A percentile compares a stretch with the other conserved stretches of the same genome.
Conservation (phyloP, 139 green algal species). For the Chlamydomonas incerta region DNA sequence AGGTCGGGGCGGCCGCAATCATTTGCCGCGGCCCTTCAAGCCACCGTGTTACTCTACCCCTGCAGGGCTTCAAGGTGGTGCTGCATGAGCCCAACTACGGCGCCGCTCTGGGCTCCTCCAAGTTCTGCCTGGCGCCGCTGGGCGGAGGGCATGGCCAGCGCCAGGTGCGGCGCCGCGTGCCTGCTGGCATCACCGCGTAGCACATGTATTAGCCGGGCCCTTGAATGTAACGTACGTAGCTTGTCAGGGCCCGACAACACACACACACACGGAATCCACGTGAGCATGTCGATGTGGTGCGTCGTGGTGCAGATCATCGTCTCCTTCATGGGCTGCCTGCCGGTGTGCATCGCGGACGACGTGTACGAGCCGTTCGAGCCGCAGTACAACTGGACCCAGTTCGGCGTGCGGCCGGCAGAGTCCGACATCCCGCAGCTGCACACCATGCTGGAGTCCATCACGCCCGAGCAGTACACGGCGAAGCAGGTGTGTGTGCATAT, state of each 20-base stretch:
- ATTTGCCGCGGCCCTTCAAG: no score
- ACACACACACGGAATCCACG: no score
- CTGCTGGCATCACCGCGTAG: no score
- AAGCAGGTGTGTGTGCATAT: slow-evolving; percentile 42
- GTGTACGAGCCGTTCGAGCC: slow-evolving; percentile 55
- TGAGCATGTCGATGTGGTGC: no score
- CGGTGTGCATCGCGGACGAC: slow-evolving; percentile 44
- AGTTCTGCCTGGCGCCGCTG: slow-evolving; percentile 41
- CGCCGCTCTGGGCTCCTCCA: neutral
- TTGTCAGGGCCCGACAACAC: no score
- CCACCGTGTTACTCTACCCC: no score
- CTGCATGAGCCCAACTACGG: neutral
- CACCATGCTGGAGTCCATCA: slow-evolving; percentile 3
- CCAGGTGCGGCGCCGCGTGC: neutral
- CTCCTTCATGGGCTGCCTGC: slow-evolving; percentile 53
- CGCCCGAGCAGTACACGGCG: neutral
- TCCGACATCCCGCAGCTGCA: slow-evolving; percentile 34
- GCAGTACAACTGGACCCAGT: slow-evolving; percentile 29
- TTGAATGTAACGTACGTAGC: no score
- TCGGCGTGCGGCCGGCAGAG: slow-evolving; percentile 6
- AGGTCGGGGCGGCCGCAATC: no score
- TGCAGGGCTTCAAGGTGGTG: slow-evolving; percentile 34
- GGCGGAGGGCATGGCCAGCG: slow-evolving; percentile 51
- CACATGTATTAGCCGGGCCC: no score
- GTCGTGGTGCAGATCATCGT: slow-evolving; percentile 38